These are phyloP conservation scores for Colletotrichum noveboracense DNA, from an alignment of 2,329 filamentous ascomycete genomes.

Conservation along the genomic window DNA sequence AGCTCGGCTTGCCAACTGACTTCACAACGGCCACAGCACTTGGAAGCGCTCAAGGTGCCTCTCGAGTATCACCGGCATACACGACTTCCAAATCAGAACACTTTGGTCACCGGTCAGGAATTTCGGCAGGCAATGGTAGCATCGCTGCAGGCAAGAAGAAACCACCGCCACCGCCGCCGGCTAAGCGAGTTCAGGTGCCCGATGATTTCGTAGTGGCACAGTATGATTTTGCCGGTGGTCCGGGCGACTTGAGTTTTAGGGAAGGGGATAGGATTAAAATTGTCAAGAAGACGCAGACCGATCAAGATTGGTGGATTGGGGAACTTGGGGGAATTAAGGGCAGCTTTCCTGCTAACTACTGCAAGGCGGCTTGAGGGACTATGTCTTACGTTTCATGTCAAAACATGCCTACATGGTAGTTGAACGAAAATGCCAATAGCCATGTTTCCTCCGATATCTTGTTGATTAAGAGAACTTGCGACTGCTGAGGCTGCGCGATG, in stretches of 20 bases:
- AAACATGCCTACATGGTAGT: background rate
- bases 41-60: constrained; percentile 34
- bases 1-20: constrained; percentile 45
- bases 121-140: constrained; percentile 23
- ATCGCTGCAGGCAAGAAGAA: constrained; percentile 65
- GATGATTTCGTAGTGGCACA: constrained; percentile 71
- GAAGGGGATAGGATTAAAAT: constrained; percentile 82
- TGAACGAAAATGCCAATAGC: background rate
- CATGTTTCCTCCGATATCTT: background rate
- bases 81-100: constrained; percentile 30
- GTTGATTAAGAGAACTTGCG: background rate
- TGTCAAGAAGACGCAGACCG: constrained; percentile 77
- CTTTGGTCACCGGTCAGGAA: constrained; percentile 29
- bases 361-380: constrained; percentile 44
- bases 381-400: background rate
- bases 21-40: constrained; percentile 49
- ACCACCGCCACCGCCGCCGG: constrained; percentile 74
- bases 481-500: too few species aligned
- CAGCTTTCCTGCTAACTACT: constrained; percentile 86
- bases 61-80: constrained; percentile 30
- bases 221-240: constrained; percentile 77
- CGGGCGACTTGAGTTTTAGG: constrained; percentile 75
- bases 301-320: constrained; percentile 89
- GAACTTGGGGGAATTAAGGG: constrained; percentile 73
- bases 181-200: constrained; percentile 58